phyloP scores from a whole-genome alignment of 1,284 basidiomycete species.

The Ustilago lituana region DNA sequence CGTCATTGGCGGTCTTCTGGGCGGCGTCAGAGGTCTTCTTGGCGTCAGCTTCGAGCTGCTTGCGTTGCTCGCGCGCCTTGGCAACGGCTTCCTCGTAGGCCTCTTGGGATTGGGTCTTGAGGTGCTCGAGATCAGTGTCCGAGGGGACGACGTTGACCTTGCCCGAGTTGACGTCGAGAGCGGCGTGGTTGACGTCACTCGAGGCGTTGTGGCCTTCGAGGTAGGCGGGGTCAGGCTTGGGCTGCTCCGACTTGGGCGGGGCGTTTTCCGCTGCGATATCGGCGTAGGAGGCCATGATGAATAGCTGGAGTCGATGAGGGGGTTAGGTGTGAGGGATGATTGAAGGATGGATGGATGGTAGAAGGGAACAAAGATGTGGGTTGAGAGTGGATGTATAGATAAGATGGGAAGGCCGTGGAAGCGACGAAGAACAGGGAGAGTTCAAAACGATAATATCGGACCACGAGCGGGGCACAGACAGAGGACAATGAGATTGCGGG shows the following conservation, averaged over 20 bases:
- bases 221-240: constrained; percentile 42
- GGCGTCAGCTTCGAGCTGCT: constrained; percentile 42
- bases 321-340: background rate
- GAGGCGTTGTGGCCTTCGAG: constrained; percentile 42
- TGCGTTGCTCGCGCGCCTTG: constrained; percentile 41
- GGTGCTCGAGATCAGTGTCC: constrained; percentile 48
- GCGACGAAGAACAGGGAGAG: too few relatives aligned
- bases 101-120: constrained; percentile 56
- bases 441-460: too few relatives aligned
- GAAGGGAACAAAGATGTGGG: background rate
- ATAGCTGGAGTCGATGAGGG: too few relatives aligned
- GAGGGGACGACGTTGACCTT: constrained; percentile 56
- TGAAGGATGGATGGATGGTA: background rate
- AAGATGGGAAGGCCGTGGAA: background rate
- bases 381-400: background rate
- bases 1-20: constrained; percentile 23
- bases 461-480: too few relatives aligned
- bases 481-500: too few relatives aligned
- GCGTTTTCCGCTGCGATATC: constrained; percentile 51
- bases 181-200: constrained; percentile 8
- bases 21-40: constrained; percentile 32
- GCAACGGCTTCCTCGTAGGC: constrained; percentile 43
- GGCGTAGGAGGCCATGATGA: constrained; percentile 51
- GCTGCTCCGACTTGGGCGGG: constrained; percentile 48
- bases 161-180: constrained; percentile 50